Evolutionary conservation across 352 stramenopile genomes (phyloP), one percentile per base, ranked within the genome.

Genomic region (Phytophthora aleatoria): DNA sequence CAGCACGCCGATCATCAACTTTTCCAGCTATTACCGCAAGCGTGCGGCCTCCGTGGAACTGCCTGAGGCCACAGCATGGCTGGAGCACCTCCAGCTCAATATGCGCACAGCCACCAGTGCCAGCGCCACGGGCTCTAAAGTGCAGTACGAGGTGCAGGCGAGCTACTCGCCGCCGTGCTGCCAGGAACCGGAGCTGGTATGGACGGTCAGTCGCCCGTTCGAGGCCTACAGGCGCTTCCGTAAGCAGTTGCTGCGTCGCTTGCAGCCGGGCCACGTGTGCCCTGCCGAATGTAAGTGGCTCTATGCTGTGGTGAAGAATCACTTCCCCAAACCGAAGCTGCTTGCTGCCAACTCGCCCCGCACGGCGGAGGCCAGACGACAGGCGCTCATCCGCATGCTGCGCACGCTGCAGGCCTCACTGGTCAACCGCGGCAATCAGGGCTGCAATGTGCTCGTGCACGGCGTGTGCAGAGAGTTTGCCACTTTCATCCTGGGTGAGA

Each of bases 221-320:
- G 69, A 86, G 1, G 78, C 74, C 28, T 85, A 83, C 38, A 66
- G 66, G 2, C 54, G 61, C 35, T 83, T 89, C 50, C 80, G 83
- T 42, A 70, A 72, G 43, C 70, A 61, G 15, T 33, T 77, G 20
- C 36, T 77, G 44, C 43, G 49, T 0, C 15, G 57, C 5, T 24
- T 77, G 26, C 57, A 68, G 42, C 57, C 57, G 1, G 65, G 66
- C 10, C 70, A 74, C 44, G 61, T 50, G 48, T 77, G 69, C 33
- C 51, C 59, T 27, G 65, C 69, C n/a, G 69, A 77, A 57, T 77
- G 64, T 56, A 66, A 63, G n/a, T 77, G 69, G 69, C 64, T 77
- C 24, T 68, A 77, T 43, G 56, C 47, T 13, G 70, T 77, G 39
- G 44, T 77, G 30, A 77, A 77, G 61, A 67, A 74, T 67, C 65